Percentiles rank a stretch among this genome's conserved stretches.
Evolutionary conservation across 257 asterid genomes (phyloP).

Genomic region (Craterostigma plantagineum): DNA sequence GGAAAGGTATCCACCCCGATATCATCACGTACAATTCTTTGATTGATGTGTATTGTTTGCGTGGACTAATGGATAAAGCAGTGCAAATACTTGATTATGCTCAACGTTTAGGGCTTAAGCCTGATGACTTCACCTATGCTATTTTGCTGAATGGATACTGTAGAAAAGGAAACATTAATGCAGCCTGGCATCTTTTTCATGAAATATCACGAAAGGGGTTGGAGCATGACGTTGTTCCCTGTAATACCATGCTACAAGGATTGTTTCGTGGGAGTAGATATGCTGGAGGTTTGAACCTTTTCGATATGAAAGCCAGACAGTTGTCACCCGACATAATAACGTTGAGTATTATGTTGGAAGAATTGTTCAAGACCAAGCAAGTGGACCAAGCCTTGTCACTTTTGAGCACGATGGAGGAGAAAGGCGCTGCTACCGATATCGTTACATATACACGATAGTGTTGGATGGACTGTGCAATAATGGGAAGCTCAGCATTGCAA

Average conservation of each 20-base stretch:
- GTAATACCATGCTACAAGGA: neutral
- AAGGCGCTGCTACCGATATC: conserved; percentile 2
- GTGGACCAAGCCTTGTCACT: conserved; percentile 5
- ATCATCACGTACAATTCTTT: neutral
- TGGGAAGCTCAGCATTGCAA: conserved; percentile 9
- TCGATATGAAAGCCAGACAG: conserved; percentile 8
- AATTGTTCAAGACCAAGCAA: conserved; percentile 9
- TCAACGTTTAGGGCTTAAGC: conserved; percentile 1
- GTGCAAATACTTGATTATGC: conserved; percentile 3
- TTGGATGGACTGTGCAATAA: conserved; percentile 13
- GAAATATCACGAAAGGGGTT: conserved; percentile 12
- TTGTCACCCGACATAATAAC: conserved; percentile 8
- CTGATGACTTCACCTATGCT: conserved; percentile 6
- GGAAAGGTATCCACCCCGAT: neutral
- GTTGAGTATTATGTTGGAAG: conserved; percentile 12
- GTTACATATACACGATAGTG: neutral
- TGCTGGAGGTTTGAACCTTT: conserved; percentile 2
- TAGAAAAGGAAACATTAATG: conserved; percentile 10
- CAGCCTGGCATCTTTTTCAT: conserved; percentile 8
- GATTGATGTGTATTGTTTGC: conserved; percentile 9
- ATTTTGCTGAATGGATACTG: conserved; percentile 15
- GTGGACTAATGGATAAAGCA: conserved; percentile 4
- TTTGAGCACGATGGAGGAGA: conserved; percentile 4
- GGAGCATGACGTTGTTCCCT: neutral
- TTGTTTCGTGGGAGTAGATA: neutral